Evolutionary conservation across 306 rosid genomes (phyloP), one percentile per base, ranked within the genome.

Genomic region (Quercus aquifolioides): DNA sequence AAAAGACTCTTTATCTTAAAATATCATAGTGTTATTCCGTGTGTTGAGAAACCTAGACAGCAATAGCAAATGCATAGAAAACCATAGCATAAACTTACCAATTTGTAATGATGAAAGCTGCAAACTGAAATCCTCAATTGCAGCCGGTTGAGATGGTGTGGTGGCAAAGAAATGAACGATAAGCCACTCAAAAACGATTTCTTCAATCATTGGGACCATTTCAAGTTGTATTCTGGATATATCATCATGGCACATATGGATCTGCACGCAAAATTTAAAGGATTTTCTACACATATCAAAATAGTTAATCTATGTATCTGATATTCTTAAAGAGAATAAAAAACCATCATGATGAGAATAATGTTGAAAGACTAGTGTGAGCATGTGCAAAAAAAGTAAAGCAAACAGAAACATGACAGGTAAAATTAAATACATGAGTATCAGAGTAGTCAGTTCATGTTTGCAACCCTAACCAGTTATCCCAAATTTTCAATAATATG

Each of bases 121-220:
- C 69, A 89, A 90, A 80, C 91, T 91, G 87, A 95, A 95, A 82
- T 95, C 99, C 79, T 95, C 97, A 75, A 88, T 62, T 63, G 79
- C 82, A 75, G 92, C 90, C 51, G 92, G 85, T 77, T 88, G 92
- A 84, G 94, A 86, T 0, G 97, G 98, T 56, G 98, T 89, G 82
- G 84, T 87, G 51, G 97, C 83, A 83, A 92, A 80, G 81, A 92
- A 95, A 80, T 90, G 86, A 82, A 92, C 73, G 71, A 89, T 80
- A 84, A 90, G 87, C 98, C 98, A 95, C 79, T 95, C 99, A 79
- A 83, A 91, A 84, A 92, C 88, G 55, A 69, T 89, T 74, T 92
- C 97, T 82, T 92, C 93, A 84, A 95, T 85, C 95, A 92, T 91
- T 26, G 99, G 99, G 85, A 92, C 77, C 79, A 95, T 83, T 79